Evolutionary conservation across 2,329 filamentous ascomycete genomes (phyloP).

Genomic region (Shiraia bambusicola): DNA sequence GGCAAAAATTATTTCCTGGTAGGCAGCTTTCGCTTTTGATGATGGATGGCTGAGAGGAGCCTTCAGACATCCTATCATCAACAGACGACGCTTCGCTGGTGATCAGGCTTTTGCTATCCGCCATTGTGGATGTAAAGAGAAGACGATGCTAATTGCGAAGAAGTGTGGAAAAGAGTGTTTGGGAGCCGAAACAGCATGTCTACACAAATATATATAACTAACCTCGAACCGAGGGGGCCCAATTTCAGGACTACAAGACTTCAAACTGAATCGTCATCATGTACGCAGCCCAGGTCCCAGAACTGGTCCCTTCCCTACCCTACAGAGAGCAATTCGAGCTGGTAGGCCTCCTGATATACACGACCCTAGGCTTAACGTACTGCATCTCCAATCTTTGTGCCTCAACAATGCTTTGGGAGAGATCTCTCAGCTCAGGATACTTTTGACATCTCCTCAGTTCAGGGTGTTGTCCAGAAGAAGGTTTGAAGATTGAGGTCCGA

Average conservation of each 20-base stretch:
- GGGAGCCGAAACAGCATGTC: slow-evolving; percentile 9
- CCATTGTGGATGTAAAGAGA: slow-evolving; percentile 14
- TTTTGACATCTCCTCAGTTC: slow-evolving; percentile 17
- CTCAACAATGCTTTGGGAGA: slow-evolving; percentile 18
- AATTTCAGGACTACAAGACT: slow-evolving; percentile 17
- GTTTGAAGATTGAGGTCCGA: slow-evolving; percentile 16
- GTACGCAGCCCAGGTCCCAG: slow-evolving; percentile 13
- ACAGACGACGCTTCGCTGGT: slow-evolving; percentile 12
- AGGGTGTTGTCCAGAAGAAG: slow-evolving; percentile 15
- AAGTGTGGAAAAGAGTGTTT: slow-evolving; percentile 7
- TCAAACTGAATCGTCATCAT: slow-evolving; percentile 12
- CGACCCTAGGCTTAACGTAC: slow-evolving; percentile 16
- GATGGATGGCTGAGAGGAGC: slow-evolving; percentile 9
- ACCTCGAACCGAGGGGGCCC: slow-evolving; percentile 12
- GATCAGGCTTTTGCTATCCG: slow-evolving; percentile 13
- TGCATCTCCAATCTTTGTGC: slow-evolving; percentile 17
- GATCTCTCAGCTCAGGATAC: slow-evolving; percentile 17
- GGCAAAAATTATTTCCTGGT: slow-evolving; percentile 15
- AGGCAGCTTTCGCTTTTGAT: slow-evolving; percentile 13
- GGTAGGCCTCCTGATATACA: slow-evolving; percentile 17
- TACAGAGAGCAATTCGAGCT: slow-evolving; percentile 13
- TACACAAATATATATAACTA: slow-evolving; percentile 16
- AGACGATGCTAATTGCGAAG: slow-evolving; percentile 13
- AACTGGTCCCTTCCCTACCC: slow-evolving; percentile 14
- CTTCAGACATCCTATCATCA: slow-evolving; percentile 10